Percentiles rank a stretch among this genome's conserved stretches.
phyloP scores from a whole-genome alignment of 208 protist genomes.

The Trypanosoma caninum region DNA sequence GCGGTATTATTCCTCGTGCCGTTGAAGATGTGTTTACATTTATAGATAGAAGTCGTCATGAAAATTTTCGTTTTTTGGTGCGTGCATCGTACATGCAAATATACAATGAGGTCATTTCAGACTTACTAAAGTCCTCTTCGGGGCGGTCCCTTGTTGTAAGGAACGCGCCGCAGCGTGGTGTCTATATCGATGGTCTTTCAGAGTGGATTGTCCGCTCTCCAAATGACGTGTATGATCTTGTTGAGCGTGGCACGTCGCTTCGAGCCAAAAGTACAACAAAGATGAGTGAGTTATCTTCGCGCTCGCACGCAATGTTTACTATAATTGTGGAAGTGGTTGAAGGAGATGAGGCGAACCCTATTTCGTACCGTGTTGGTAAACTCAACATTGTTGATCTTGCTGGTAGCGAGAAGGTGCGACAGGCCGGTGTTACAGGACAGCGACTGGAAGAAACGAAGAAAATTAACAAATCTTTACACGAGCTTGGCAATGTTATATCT shows the following conservation, averaged over 20 bases:
- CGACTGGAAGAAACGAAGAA: slow-evolving; percentile 85
- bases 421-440: slow-evolving; percentile 69
- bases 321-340: slow-evolving; percentile 64
- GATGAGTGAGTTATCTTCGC: slow-evolving; percentile 92
- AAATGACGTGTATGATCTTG: slow-evolving; percentile 89
- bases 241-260: slow-evolving; percentile 63
- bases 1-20: slow-evolving; percentile 72
- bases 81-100: slow-evolving; percentile 87
- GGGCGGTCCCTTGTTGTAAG: slow-evolving; percentile 39
- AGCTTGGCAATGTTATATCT: slow-evolving; percentile 63
- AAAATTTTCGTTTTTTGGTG: slow-evolving; percentile 42
- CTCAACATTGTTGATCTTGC: slow-evolving; percentile 94
- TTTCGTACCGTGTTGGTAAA: slow-evolving; percentile 77
- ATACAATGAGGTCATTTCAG: slow-evolving; percentile 89
- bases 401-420: slow-evolving; percentile 84
- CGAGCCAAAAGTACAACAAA: slow-evolving; percentile 78
- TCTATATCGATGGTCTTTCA: slow-evolving; percentile 91
- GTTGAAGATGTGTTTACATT: slow-evolving; percentile 59
- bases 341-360: slow-evolving; percentile 39
- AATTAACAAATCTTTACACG: slow-evolving; percentile 59
- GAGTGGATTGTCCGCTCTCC: slow-evolving; percentile 88
- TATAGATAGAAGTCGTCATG: slow-evolving; percentile 24
- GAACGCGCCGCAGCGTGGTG: slow-evolving; percentile 76
- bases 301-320: slow-evolving; percentile 96
- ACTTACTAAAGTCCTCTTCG: slow-evolving; percentile 53